Evolutionary conservation across 2,329 filamentous ascomycete species (phyloP).

Genomic region (Phaeosphaeriaceae sp.): DNA sequence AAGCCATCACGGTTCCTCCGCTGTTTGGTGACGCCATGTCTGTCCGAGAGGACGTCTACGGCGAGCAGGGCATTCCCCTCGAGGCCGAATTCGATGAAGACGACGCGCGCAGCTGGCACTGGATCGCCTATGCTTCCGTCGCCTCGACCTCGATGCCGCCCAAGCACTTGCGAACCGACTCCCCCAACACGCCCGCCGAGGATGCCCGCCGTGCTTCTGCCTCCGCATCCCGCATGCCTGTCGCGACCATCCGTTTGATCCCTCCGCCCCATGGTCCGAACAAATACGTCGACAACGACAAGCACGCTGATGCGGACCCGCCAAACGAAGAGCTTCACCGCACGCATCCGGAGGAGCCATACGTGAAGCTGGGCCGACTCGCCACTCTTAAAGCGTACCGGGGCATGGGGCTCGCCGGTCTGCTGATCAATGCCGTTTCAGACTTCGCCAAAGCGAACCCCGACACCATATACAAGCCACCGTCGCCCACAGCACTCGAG

Average conservation of each 20-base stretch:
- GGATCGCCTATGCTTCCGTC: slow-evolving; percentile 80
- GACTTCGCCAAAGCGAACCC: slow-evolving; percentile 72
- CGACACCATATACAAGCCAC: slow-evolving; percentile 50
- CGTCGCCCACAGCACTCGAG: slow-evolving; percentile 48
- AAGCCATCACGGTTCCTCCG: slow-evolving; percentile 49
- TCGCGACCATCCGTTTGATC: slow-evolving; percentile 80
- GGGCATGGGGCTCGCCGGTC: slow-evolving; percentile 67
- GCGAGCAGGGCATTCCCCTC: slow-evolving; percentile 63
- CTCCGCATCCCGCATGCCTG: slow-evolving; percentile 59
- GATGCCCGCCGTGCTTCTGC: slow-evolving; percentile 44
- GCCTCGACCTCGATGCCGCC: slow-evolving; percentile 48
- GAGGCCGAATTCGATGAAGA: slow-evolving; percentile 82
- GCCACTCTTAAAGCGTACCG: slow-evolving; percentile 73
- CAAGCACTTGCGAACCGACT: slow-evolving; percentile 49
- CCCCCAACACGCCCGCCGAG: slow-evolving; percentile 50
- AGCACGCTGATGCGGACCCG: slow-evolving; percentile 40
- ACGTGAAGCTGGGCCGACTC: slow-evolving; percentile 81
- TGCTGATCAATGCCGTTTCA: slow-evolving; percentile 72
- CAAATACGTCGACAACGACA: slow-evolving; percentile 51
- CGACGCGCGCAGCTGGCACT: slow-evolving; percentile 81
- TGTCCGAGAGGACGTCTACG: slow-evolving; percentile 64
- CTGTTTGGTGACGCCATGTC: slow-evolving; percentile 63
- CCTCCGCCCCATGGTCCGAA: slow-evolving; percentile 79
- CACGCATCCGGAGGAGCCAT: slow-evolving; percentile 73
- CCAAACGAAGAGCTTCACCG: slow-evolving; percentile 26